Base-by-base conservation (phyloP, 176 grass and related monocot genomes). In the Triticum monococcum region DNA sequence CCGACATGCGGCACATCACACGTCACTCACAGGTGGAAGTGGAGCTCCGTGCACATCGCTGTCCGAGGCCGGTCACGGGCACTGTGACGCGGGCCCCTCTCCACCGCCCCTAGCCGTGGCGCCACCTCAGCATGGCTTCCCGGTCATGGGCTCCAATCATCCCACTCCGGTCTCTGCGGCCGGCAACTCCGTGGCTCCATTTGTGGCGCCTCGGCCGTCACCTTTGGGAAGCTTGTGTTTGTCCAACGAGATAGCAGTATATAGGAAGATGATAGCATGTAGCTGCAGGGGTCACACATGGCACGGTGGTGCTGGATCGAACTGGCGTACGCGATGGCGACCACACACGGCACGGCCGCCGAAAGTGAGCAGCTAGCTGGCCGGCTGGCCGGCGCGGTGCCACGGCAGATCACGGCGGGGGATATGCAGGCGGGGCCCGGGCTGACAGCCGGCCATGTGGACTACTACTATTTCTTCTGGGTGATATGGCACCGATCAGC, bases 361-460 rank as follows among this genome's bases (percentile, higher is more conserved):
- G 25, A 25, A 62, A 80, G 36, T 13, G 13, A 68, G 28, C 20
- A 20, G 73, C 52, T 20, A 57, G 2, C 52, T 8, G 52, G 50
- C 14, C 48, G 48, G 48, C 48, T 6, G 48, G 50, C 17, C 52
- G 52, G 52, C 0, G 3, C 52, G 17, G 52, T 10, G 61, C 35
- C 85, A 37, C 76, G 17, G 75, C 28, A 14, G 85, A 91, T 81
- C 85, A 75, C 43, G 72, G 41, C 77, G 37, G 36, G 1, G 31
- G 30, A 32, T 37, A 50, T 7, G 43, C 68, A 38, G 7, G 37
- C 64, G 81, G 89, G 83, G 17, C 81, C 89, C 67, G 32, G 43
- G 68, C 11, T 52, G 81, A 81, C 81, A 84, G 81, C 85, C 85
- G 76, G 61, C 89, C 89, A 88, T 70, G 81, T 31, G 63, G 48